Percentiles rank a stretch among this genome's conserved stretches.
Evolutionary conservation across 1,284 basidiomycete species (phyloP).

Genomic region (Ganoderma sinense): DNA sequence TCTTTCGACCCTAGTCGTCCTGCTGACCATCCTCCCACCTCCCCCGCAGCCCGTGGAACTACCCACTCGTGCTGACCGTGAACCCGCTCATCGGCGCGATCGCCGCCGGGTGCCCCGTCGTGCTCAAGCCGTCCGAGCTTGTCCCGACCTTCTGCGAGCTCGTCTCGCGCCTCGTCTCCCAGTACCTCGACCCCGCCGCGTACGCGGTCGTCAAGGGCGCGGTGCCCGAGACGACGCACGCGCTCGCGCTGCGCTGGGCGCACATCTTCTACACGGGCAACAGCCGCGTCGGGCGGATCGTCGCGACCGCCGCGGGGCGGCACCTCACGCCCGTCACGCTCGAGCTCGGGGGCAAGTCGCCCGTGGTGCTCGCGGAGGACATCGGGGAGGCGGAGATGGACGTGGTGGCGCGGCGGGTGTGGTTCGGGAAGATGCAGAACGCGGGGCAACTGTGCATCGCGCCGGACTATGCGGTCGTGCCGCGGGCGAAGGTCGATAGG

Average conservation of each 20-base stretch:
- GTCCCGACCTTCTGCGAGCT: slow-evolving; percentile 57
- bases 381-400: slow-evolving; percentile 44
- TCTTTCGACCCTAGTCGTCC: background rate
- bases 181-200: slow-evolving; percentile 64
- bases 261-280: slow-evolving; percentile 65
- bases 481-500: slow-evolving; percentile 53
- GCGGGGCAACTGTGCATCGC: slow-evolving; percentile 70
- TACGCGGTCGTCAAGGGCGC: slow-evolving; percentile 65
- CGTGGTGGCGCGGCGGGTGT: slow-evolving; percentile 53
- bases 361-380: slow-evolving; percentile 60
- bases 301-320: slow-evolving; percentile 69
- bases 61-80: slow-evolving; percentile 57
- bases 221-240: slow-evolving; percentile 54
- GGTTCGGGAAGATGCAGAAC: slow-evolving; percentile 67
- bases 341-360: slow-evolving; percentile 76
- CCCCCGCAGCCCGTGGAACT: slow-evolving; percentile 59
- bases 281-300: slow-evolving; percentile 60
- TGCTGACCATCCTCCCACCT: slow-evolving; percentile 14
- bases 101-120: slow-evolving; percentile 64
- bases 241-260: slow-evolving; percentile 68
- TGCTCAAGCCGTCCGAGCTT: slow-evolving; percentile 72
- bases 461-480: slow-evolving; percentile 70
- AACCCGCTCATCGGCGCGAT: slow-evolving; percentile 65
- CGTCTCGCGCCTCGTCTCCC: slow-evolving; percentile 62
- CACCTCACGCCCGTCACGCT: slow-evolving; percentile 70